Conservation (phyloP, 768 basidiomycete species). For the Roridomyces roridus region DNA sequence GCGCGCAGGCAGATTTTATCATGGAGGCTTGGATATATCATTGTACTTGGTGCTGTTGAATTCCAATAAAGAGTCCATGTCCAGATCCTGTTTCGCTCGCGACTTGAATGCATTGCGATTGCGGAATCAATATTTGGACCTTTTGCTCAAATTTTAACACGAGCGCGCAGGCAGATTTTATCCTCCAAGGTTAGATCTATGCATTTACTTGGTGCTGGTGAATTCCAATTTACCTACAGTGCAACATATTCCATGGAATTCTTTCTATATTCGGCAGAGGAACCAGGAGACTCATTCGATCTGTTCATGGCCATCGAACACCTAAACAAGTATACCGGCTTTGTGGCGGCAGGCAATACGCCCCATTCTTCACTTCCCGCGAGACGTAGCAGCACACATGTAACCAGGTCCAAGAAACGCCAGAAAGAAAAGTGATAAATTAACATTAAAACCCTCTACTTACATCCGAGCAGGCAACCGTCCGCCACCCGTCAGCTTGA, state of each 20-base stretch:
- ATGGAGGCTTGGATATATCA: not conserved
- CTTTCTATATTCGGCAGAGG: no score
- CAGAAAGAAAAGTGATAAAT: not conserved
- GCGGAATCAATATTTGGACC: not conserved
- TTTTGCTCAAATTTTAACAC: not conserved
- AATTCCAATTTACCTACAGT: no score
- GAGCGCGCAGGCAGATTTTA: not conserved
- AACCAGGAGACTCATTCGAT: no score
- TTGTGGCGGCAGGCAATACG: no score
- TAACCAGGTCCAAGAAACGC: no score
- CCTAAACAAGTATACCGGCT: no score
- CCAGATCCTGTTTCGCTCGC: not conserved
- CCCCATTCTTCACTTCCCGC: no score
- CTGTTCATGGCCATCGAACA: no score
- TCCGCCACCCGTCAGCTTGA: slow-evolving; percentile 28
- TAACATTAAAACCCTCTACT: not conserved
- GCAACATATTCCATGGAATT: no score
- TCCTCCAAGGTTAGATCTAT: not conserved
- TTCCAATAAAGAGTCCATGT: not conserved
- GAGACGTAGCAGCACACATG: no score
- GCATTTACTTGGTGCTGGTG: no score
- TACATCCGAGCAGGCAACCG: slow-evolving; percentile 26
- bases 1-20: not conserved
- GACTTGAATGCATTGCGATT: not conserved
- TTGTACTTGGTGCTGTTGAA: no score